Evolutionary conservation across 2,329 filamentous ascomycete genomes (phyloP), one percentile per base, ranked within the genome.

Genomic region (Clonostachys rosea): DNA sequence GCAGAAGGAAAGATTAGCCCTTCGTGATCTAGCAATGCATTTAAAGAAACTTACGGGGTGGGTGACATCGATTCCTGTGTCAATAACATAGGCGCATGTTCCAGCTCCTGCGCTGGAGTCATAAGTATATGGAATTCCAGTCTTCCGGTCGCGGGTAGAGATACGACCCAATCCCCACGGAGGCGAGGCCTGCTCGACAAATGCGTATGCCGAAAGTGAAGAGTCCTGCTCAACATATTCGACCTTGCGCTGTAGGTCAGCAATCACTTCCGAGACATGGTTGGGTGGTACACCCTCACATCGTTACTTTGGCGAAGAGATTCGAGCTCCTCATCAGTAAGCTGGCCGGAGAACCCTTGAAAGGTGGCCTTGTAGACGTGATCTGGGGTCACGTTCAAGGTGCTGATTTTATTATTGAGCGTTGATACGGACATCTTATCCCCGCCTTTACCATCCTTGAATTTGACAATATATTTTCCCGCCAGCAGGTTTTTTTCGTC

Each of bases 141-240:
- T 43, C 9, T 44, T 43, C 20, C 48, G 47, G 47, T 47, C 47
- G 16, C 50, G 57, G 54, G 63, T 11, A 68, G 55, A 59, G 43
- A 60, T 54, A 24, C 53, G 43, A n/a, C 45, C 51, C 13, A 60
- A 53, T 17, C 53, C 52, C 53, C 55, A 57, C 14, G 54, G 47
- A 12, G 43, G n/a, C 10, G 40, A 41, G 8, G 30, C n/a, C 49
- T 59, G 55, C 5, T 50, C 49, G n/a, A 46, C 40, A 16, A 16
- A 41, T 20, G 45, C 40, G 7, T 35, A 39, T 6, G 41, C 37
- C n/a, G 17, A 56, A 37, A 69, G 55, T 13, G 55, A 49, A 34
- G 52, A 55, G 43, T 71, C 65, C 36, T 62, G 61, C 56, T 70
- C 65, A 8, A 70, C 54, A 48, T 63, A 68, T 4, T 61, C 59